A percentile compares a stretch with the other conserved stretches of the same genome.
These are phyloP conservation scores for Biancaea sappan DNA, from an alignment of 306 rosid species.

Conservation along the genomic window DNA sequence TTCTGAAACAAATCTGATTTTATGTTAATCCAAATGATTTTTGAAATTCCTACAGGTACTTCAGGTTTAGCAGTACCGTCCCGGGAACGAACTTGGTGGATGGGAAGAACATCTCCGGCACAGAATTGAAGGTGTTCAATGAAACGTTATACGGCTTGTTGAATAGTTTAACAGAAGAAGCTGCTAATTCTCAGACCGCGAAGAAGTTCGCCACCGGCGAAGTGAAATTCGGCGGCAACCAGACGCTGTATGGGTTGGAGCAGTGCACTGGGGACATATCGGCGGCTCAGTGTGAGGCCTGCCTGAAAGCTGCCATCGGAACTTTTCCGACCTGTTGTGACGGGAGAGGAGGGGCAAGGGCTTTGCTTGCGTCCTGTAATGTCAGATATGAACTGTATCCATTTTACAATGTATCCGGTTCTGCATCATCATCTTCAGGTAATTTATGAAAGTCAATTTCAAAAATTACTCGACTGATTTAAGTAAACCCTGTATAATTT, in stretches of 20 bases:
- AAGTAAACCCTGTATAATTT: neutral
- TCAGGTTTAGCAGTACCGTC: neutral
- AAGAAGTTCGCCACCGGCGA: slow-evolving; percentile 34
- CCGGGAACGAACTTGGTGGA: neutral
- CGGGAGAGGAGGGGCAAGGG: slow-evolving; percentile 26
- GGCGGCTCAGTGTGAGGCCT: neutral
- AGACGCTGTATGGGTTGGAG: slow-evolving; percentile 36
- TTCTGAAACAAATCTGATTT: neutral
- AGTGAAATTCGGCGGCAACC: neutral
- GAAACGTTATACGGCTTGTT: slow-evolving; percentile 27
- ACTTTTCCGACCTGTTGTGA: slow-evolving; percentile 31
- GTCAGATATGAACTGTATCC: slow-evolving; percentile 31
- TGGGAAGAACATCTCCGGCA: neutral
- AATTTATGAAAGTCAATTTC: neutral
- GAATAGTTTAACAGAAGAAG: slow-evolving; percentile 5
- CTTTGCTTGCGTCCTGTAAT: slow-evolving; percentile 22
- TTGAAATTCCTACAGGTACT: neutral
- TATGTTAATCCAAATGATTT: neutral
- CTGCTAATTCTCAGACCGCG: slow-evolving; percentile 25
- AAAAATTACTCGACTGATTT: too few species aligned
- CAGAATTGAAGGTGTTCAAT: slow-evolving; percentile 29
- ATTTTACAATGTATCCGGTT: neutral
- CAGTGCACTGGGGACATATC: slow-evolving; percentile 33
- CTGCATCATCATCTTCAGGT: neutral
- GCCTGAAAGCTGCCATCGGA: slow-evolving; percentile 25